These are phyloP conservation scores for Tinospora cordifolia DNA, from an alignment of 164 flowering plant genomes.

Conservation along the genomic window DNA sequence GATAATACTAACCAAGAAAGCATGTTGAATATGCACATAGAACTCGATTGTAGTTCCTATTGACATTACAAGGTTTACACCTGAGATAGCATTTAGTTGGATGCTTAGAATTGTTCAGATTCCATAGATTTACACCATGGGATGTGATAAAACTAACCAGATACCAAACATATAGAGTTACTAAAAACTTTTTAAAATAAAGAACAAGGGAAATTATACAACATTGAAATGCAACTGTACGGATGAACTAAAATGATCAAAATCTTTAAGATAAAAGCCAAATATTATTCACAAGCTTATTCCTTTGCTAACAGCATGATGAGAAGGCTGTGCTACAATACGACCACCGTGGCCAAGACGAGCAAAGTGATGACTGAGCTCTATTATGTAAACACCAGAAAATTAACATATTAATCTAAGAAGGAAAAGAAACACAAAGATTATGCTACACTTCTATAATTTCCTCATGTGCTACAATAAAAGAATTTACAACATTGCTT, in stretches of 20 bases:
- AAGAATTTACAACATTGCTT: too few relatives aligned
- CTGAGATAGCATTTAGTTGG: constrained; percentile 94
- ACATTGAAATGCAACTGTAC: background rate
- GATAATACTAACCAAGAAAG: constrained; percentile 67
- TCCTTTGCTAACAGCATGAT: background rate
- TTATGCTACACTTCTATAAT: background rate
- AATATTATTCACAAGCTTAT: background rate
- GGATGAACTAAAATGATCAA: background rate
- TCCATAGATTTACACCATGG: constrained; percentile 26
- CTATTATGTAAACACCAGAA: constrained; percentile 38
- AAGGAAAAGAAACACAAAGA: background rate
- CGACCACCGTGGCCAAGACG: constrained; percentile 77
- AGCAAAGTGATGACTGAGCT: constrained; percentile 81
- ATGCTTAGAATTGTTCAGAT: constrained; percentile 81
- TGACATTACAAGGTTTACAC: constrained; percentile 93
- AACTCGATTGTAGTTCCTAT: constrained; percentile 97
- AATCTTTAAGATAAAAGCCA: too few relatives aligned
- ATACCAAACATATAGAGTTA: background rate
- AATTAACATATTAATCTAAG: background rate
- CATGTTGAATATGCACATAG: constrained; percentile 90
- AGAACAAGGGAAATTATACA: background rate
- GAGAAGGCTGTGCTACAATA: constrained; percentile 9
- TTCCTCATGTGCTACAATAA: too few relatives aligned
- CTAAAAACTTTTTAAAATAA: background rate
- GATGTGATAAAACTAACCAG: background rate